Evolutionary conservation across 805 yeast species (phyloP).

Genomic region (Vanderwaltozyma verrucispora): DNA sequence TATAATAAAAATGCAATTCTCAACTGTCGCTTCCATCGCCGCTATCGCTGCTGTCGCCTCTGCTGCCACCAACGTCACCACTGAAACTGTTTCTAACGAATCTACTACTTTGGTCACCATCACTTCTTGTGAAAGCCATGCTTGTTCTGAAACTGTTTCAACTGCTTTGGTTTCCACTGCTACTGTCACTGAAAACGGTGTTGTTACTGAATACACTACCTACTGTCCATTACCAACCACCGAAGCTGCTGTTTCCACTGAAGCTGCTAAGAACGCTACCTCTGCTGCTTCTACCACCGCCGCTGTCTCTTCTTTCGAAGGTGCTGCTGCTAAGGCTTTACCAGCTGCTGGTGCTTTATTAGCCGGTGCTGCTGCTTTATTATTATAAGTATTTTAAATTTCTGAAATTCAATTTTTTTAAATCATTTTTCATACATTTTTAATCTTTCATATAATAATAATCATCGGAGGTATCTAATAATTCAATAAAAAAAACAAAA

Average conservation of each 20-base stretch:
- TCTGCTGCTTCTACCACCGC: conserved; percentile 16
- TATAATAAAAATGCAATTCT: conserved; percentile 29
- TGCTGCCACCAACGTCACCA: conserved; percentile 20
- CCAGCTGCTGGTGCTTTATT: conserved; percentile 40
- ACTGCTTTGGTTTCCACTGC: conserved; percentile 29
- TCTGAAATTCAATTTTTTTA: conserved; percentile 1
- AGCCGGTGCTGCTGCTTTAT: conserved; percentile 41
- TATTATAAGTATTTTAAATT: conserved; percentile 29
- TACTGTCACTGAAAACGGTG: conserved; percentile 28
- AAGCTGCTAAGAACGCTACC: conserved; percentile 5
- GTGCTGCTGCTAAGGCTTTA: conserved; percentile 36
- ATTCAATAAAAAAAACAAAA: conserved; percentile 1
- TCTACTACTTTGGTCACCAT: conserved; percentile 30
- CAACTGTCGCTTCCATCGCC: conserved; percentile 31
- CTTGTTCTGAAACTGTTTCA: conserved; percentile 26
- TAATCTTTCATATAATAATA: conserved; percentile 1
- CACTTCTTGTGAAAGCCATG: conserved; percentile 28
- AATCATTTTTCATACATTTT: neutral
- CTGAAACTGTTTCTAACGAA: conserved; percentile 15
- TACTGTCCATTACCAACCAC: conserved; percentile 24
- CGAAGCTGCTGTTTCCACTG: conserved; percentile 14
- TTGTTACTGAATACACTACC: conserved; percentile 31
- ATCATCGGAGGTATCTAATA: conserved; percentile 1
- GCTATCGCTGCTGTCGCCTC: conserved; percentile 27
- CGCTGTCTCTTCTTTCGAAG: conserved; percentile 29